These are phyloP conservation scores for Xylariaceae sp. DNA, from an alignment of 2,329 filamentous ascomycete genomes.

Conservation along the genomic window DNA sequence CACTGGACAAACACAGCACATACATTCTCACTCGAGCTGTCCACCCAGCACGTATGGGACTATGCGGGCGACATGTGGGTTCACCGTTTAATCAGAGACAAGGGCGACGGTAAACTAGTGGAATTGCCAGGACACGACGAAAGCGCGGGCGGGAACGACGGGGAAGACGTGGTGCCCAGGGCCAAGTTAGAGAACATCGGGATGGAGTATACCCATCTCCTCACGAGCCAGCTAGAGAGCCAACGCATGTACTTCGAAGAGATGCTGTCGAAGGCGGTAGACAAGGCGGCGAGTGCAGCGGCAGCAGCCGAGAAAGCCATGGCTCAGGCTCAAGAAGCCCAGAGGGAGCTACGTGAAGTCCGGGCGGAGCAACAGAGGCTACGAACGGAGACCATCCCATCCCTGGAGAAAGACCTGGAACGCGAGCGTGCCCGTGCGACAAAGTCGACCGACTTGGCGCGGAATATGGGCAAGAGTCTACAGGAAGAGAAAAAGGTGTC, in stretches of 20 bases:
- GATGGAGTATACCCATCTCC: constrained; percentile 88
- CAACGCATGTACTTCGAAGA: constrained; percentile 94
- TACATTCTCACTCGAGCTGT: constrained; percentile 86
- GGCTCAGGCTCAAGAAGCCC: constrained; percentile 42
- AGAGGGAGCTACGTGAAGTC: constrained; percentile 47
- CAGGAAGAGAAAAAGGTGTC: constrained; percentile 84
- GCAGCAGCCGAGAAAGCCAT: constrained; percentile 60
- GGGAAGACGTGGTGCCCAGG: constrained; percentile 65
- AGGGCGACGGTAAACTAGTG: constrained; percentile 85
- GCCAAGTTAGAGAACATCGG: constrained; percentile 71
- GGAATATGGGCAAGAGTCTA: constrained; percentile 67
- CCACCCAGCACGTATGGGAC: constrained; percentile 95
- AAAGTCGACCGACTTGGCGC: constrained; percentile 70
- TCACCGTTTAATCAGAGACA: constrained; percentile 88
- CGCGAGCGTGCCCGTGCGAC: constrained; percentile 63
- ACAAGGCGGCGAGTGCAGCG: constrained; percentile 76
- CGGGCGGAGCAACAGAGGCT: constrained; percentile 50
- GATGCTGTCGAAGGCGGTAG: constrained; percentile 78
- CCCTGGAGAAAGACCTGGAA: constrained; percentile 66
- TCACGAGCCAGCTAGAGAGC: constrained; percentile 87
- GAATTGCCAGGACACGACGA: constrained; percentile 63
- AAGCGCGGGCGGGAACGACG: constrained; percentile 31
- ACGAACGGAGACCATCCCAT: constrained; percentile 51
- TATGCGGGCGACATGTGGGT: constrained; percentile 95
- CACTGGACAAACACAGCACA: constrained; percentile 89